Percentiles rank a stretch among this genome's conserved stretches.
Conservation (phyloP, 441 rosid species). For the Adansonia grandidieri region DNA sequence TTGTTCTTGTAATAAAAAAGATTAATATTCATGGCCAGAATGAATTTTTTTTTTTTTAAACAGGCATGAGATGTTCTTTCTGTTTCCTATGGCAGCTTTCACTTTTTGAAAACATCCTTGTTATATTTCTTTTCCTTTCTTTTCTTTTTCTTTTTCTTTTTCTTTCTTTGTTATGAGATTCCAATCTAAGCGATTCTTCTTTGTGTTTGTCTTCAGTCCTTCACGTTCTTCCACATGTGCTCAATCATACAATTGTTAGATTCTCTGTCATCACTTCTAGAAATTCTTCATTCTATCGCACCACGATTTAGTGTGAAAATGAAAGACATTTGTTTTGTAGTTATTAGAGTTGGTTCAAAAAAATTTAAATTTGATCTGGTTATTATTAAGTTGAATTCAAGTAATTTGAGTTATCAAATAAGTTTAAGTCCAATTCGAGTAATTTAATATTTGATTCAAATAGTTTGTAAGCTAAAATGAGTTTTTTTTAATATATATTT, state of each 20-base stretch:
- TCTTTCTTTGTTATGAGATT: slow-evolving; percentile 33
- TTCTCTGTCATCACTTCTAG: slow-evolving; percentile 38
- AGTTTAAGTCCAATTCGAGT: no score
- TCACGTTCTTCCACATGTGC: slow-evolving; percentile 54
- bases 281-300: neutral
- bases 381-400: no score
- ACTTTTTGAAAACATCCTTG: slow-evolving; percentile 46
- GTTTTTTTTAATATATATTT: no score
- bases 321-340: no score
- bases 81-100: slow-evolving; percentile 57
- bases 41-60: slow-evolving; percentile 1
- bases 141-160: slow-evolving; percentile 22
- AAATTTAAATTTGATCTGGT: no score
- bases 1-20: neutral
- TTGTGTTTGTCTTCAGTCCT: slow-evolving; percentile 19
- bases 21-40: slow-evolving; percentile 34
- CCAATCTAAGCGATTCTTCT: slow-evolving; percentile 37
- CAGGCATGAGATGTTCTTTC: slow-evolving; percentile 50
- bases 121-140: slow-evolving; percentile 21
- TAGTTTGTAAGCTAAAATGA: no score
- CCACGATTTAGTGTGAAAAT: no score
- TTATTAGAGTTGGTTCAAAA: no score
- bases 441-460: no score
- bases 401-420: no score
- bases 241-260: slow-evolving; percentile 43